Evolutionary conservation across 1,284 basidiomycete genomes (phyloP), one percentile per base, ranked within the genome.

Genomic region (Trichosporon coremiiforme): DNA sequence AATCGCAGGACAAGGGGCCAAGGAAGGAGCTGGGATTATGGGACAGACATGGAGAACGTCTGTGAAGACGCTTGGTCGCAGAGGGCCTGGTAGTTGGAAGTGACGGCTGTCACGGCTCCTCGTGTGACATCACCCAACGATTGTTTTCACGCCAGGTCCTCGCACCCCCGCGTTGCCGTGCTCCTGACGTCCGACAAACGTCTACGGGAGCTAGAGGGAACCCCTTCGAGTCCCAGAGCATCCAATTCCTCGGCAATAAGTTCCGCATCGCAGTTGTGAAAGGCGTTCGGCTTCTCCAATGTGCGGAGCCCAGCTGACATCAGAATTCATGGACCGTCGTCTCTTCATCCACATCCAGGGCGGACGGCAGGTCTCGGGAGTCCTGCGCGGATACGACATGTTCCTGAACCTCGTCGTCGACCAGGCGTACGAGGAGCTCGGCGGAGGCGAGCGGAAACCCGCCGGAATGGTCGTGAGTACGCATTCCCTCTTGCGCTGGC

Each of bases 391-490:
- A 47, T 99, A 96, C 84, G 97, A 99, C 87, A 91, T 99, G 77
- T 99, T 99, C 87, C 86, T 99, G 82, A 99, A 99, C 84, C 88
- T 99, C 55, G 96, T 99, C 71, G 89, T 99, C 80, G 96, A 99
- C 82, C 93, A 98, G 78, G 93, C 94, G 15, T 85, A 91, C 77
- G 97, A 99, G 85, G 95, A 98, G 85, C 89, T 91, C 0, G 90
- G 89, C 10, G 90, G 90, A 41, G 93, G 90, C n/a, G 90, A 95
- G 85, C 94, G 93, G 83, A 90, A 90, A 77, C 90, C 90, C 20
- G 91, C 94, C 76, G 95, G 94, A 36, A 94, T 92, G 73, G 90
- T 95, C 67, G 95, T 97, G 83, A 80, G 93, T 87, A 13, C 20
- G 47, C n/a, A 25, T 3, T 25, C 22, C 31, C 13, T 13, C 12